Percentiles rank a stretch among this genome's conserved stretches.
These are phyloP conservation scores for Nitzschia sp. DNA, from an alignment of 108 stramenopile species.

Conservation along the genomic window DNA sequence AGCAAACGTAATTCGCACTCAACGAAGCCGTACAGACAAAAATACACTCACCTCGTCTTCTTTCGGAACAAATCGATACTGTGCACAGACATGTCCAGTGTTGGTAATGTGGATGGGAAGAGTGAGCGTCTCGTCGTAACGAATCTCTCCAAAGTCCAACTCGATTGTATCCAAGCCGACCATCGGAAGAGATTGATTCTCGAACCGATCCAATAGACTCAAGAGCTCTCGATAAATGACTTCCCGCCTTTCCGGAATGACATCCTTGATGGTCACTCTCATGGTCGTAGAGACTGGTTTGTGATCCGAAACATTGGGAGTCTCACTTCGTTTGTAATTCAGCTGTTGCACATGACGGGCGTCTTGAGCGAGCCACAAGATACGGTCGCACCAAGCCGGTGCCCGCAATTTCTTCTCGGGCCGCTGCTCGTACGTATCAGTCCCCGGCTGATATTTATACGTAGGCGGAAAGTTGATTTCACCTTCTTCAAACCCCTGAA, in stretches of 20 bases:
- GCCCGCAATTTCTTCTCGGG: conserved; percentile 99
- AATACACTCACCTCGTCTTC: conserved; percentile 80
- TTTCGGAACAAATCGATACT: conserved; percentile 92
- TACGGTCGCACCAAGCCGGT: conserved; percentile 99
- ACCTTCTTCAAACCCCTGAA: conserved; percentile 94
- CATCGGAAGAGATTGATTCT: conserved; percentile 87
- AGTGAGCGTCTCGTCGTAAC: conserved; percentile 66
- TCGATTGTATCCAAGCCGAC: conserved; percentile 76
- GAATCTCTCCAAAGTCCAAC: conserved; percentile 80
- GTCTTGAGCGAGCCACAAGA: conserved; percentile 93
- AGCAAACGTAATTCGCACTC: neutral
- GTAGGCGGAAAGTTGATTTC: conserved; percentile 88
- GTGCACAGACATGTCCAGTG: conserved; percentile 86
- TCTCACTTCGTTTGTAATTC: conserved; percentile 83
- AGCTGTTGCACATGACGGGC: conserved; percentile 79
- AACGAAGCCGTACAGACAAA: neutral
- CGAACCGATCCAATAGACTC: conserved; percentile 73
- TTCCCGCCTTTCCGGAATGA: conserved; percentile 64
- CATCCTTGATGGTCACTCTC: conserved; percentile 79
- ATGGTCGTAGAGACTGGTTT: conserved; percentile 96
- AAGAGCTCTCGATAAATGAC: conserved; percentile 84
- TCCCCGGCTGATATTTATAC: conserved; percentile 99
- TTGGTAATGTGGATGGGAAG: conserved; percentile 82
- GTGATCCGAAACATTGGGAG: conserved; percentile 92
- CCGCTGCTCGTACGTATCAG: conserved; percentile 90